phyloP scores from a whole-genome alignment of 106 monocot genomes.

The Vanilla planifolia region DNA sequence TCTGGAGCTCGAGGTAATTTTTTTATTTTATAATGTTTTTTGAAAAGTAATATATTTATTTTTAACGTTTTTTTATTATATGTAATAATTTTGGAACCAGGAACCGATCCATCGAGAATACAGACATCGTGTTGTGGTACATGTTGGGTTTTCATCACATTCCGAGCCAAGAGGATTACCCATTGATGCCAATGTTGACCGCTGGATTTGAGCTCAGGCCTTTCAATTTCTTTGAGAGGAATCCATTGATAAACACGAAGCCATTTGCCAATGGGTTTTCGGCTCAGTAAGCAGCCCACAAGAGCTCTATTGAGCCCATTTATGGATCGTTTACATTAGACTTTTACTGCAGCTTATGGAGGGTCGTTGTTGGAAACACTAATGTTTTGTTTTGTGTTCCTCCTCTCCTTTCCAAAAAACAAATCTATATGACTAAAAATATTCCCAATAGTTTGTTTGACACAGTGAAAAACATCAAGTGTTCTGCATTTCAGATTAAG shows the following conservation, averaged over 20 bases:
- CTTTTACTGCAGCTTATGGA: too few species aligned
- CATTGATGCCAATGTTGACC: slow-evolving; percentile 52
- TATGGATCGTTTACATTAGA: too few species aligned
- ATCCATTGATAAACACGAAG: slow-evolving; percentile 32
- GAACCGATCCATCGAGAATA: slow-evolving; percentile 39
- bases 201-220: slow-evolving; percentile 62
- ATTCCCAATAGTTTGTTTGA: too few species aligned
- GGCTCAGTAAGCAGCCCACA: too few species aligned
- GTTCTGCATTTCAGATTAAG: too few species aligned
- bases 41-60: not conserved
- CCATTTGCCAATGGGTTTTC: slow-evolving; percentile 5
- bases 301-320: too few species aligned
- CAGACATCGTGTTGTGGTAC: slow-evolving; percentile 69
- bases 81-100: slow-evolving; percentile 11
- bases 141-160: slow-evolving; percentile 53
- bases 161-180: slow-evolving; percentile 45
- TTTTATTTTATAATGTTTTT: not conserved
- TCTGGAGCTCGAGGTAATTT: slow-evolving; percentile 47
- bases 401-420: too few species aligned
- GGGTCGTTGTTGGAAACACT: too few species aligned
- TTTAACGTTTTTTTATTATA: not conserved
- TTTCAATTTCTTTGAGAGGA: slow-evolving; percentile 79
- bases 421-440: too few species aligned
- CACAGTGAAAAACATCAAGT: too few species aligned
- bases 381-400: too few species aligned